These are phyloP conservation scores for Epichloe amarillans DNA, from an alignment of 2,329 filamentous ascomycete species.

Conservation along the genomic window DNA sequence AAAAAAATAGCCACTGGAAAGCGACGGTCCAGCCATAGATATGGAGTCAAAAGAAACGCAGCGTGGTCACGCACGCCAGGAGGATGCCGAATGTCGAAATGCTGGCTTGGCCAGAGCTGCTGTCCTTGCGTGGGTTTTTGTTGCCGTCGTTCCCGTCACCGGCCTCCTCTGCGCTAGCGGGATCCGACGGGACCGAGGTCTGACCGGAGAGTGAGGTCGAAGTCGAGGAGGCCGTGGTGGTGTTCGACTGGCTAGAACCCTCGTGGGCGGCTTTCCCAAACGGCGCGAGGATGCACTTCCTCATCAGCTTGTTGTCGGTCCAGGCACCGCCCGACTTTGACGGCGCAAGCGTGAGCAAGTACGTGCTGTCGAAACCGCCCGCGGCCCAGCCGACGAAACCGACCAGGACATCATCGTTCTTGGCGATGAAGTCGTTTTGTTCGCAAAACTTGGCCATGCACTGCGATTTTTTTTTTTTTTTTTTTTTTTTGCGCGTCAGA, in stretches of 20 bases:
- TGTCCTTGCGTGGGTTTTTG: not conserved
- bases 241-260: not conserved
- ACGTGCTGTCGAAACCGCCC: conserved; percentile 28
- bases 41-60: not conserved
- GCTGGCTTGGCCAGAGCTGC: not conserved
- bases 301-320: conserved; percentile 28
- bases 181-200: not conserved
- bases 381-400: conserved; percentile 34
- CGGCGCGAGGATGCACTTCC: conserved; percentile 26
- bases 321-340: conserved; percentile 12
- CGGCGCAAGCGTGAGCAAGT: conserved; percentile 31
- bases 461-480: conserved; percentile 8
- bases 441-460: conserved; percentile 31
- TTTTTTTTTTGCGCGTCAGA: not conserved
- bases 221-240: not conserved
- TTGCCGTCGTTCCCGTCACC: not conserved
- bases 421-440: conserved; percentile 32
- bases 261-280: conserved; percentile 11
- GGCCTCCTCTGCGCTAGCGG: not conserved
- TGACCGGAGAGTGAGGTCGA: not conserved
- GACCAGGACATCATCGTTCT: conserved; percentile 32
- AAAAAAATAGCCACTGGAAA: no score
- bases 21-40: no score
- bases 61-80: not conserved
- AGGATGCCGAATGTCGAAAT: not conserved